These are phyloP conservation scores for Phialocephala sp. DNA, from an alignment of 2,329 filamentous ascomycete genomes.

Conservation along the genomic window DNA sequence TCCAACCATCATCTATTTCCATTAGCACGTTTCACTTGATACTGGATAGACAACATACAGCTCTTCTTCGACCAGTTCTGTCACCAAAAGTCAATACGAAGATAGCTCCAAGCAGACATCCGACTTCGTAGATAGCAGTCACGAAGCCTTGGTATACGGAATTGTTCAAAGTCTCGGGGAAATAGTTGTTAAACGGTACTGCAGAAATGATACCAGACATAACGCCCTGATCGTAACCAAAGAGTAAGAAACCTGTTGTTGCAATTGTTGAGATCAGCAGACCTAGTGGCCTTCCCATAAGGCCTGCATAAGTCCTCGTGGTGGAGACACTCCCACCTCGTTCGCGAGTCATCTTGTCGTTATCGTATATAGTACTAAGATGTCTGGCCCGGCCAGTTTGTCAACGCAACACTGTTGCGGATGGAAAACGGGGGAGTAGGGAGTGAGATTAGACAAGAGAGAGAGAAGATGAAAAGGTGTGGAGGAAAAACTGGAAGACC, in stretches of 20 bases:
- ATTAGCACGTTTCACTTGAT: slow-evolving; percentile 50
- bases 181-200: slow-evolving; percentile 81
- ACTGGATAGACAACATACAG: slow-evolving; percentile 50
- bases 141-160: slow-evolving; percentile 53
- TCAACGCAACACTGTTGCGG: slow-evolving; percentile 17
- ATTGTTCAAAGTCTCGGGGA: slow-evolving; percentile 64
- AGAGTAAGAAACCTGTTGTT: slow-evolving; percentile 81
- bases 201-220: slow-evolving; percentile 77
- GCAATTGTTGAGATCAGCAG: slow-evolving; percentile 73
- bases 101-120: slow-evolving; percentile 58
- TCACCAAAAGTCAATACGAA: slow-evolving; percentile 58
- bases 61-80: slow-evolving; percentile 59
- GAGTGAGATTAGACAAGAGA: not conserved
- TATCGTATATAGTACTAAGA: not conserved
- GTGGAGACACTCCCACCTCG: slow-evolving; percentile 25
- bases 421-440: not conserved
- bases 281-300: slow-evolving; percentile 70
- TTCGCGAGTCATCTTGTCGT: slow-evolving; percentile 17
- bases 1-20: slow-evolving; percentile 56
- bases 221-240: slow-evolving; percentile 88
- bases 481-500: slow-evolving; percentile 5
- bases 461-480: slow-evolving; percentile 7
- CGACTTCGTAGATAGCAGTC: slow-evolving; percentile 61
- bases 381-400: slow-evolving; percentile 20
- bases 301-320: slow-evolving; percentile 60